Percentiles rank a stretch among this genome's conserved stretches.
Evolutionary conservation across 805 yeast genomes (phyloP).

Genomic region (Candida berthetii): DNA sequence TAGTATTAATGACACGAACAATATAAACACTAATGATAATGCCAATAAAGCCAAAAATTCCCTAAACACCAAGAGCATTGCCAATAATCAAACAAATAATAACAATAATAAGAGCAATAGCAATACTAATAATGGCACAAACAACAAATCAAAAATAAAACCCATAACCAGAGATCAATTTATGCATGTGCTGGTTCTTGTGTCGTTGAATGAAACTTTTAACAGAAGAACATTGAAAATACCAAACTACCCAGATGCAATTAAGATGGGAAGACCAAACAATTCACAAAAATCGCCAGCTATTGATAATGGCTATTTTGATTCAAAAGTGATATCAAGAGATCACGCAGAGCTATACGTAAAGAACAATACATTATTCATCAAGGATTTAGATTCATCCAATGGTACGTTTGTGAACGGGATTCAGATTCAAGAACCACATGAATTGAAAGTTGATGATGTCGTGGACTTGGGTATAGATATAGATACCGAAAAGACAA

Average conservation of each 20-base stretch:
- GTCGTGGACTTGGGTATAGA: conserved; percentile 92
- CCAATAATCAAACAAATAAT: no score
- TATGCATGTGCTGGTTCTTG: conserved; percentile 60
- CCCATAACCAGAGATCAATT: conserved; percentile 15
- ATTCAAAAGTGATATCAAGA: conserved; percentile 85
- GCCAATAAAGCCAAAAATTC: background rate
- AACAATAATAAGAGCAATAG: background rate
- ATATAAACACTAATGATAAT: background rate
- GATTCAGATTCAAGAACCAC: conserved; percentile 49
- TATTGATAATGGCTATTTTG: conserved; percentile 86
- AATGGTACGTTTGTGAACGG: conserved; percentile 94
- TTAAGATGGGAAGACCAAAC: conserved; percentile 88
- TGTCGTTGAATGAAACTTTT: conserved; percentile 78
- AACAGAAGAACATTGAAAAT: conserved; percentile 72
- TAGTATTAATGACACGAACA: background rate
- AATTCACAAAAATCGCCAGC: conserved; percentile 46
- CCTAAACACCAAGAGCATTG: background rate
- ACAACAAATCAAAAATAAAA: background rate
- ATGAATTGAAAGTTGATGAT: conserved; percentile 72
- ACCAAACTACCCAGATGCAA: conserved; percentile 75
- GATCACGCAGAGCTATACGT: conserved; percentile 91
- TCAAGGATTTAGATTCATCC: conserved; percentile 83
- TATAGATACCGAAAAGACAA: conserved; percentile 45
- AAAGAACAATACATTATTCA: conserved; percentile 66
- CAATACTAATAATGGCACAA: background rate